Evolutionary conservation across 768 basidiomycete genomes (phyloP), one percentile per base, ranked within the genome.

Genomic region (Floccularia luteovirens): DNA sequence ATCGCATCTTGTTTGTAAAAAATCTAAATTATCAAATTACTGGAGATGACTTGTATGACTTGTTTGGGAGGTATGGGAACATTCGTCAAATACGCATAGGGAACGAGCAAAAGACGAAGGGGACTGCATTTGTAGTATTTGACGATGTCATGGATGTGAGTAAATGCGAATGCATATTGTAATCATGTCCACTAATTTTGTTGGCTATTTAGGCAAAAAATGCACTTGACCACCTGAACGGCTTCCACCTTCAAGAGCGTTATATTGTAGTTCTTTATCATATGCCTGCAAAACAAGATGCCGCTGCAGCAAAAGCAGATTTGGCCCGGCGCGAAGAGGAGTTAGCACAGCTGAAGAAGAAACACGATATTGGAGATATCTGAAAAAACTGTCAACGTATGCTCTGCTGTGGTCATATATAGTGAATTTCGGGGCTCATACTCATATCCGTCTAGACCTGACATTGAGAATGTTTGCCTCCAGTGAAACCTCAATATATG

Each of bases 251-350:
- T 43, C 91, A 92, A 66, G 94, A 96, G 62, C 85, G 94, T 19
- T 99, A 98, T 63, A 94, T 99, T 39, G 94, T 99, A 42, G 94
- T 98, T 6, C 67, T 97, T 21, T 98, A 94, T 55, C 93, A 98
- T 57, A 94, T 97, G 82, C 90, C 92, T 25, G 83, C 90, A n/a
- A 90, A 92, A 60, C 90, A 93, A 54, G 90, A 93, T 52, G 90
- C 90, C 1, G 90, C 90, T 1, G 84, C 90, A 5, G 85, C 86
- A 11, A 96, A 96, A 56, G 88, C 90, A 16, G 94, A 98, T 50
- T 64, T 98, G 38, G 88, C 90, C 11, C 78, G 79, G 50, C 70
- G 94, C 53, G 94, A 98, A 66, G 85, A 91, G 60, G 93, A 94
- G 48, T 67, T 97, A 24, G 79, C 75, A 0, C 79, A 81, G 48